A percentile compares a stretch with the other conserved stretches of the same genome.
Conservation (phyloP, 2,329 filamentous ascomycete genomes). For the Fusarium sp. region DNA sequence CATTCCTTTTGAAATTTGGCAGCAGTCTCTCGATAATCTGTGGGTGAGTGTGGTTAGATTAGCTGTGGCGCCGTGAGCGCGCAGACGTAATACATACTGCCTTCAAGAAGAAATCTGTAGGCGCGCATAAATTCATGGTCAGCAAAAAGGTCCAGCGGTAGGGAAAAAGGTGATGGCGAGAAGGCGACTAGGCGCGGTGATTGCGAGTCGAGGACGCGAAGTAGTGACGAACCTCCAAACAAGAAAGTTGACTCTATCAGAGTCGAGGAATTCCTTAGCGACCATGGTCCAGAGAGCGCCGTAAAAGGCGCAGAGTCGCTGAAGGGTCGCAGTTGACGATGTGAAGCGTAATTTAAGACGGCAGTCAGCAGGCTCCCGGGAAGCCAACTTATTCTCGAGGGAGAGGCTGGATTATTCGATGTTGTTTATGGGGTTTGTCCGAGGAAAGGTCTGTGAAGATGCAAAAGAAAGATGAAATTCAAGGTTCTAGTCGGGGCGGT, state of each 20-base stretch:
- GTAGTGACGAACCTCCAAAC: conserved; percentile 71
- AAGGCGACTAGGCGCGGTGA: conserved; percentile 13
- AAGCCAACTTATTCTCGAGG: conserved; percentile 29
- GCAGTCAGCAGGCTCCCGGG: conserved; percentile 25
- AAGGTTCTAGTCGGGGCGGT: conserved; percentile 43
- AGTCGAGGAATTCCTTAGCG: conserved; percentile 70
- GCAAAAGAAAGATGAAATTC: conserved; percentile 49
- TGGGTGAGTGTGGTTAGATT: conserved; percentile 40
- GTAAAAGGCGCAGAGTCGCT: conserved; percentile 47
- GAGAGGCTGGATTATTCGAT: conserved; percentile 21
- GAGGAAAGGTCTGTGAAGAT: conserved; percentile 47
- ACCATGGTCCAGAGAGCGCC: conserved; percentile 56
- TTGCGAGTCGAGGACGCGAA: conserved; percentile 39
- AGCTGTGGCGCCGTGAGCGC: conserved; percentile 24
- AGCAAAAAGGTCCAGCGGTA: conserved; percentile 28
- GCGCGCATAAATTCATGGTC: conserved; percentile 32
- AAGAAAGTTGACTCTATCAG: conserved; percentile 75
- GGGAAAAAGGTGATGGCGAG: conserved; percentile 10
- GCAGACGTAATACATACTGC: conserved; percentile 61
- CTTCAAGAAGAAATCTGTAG: conserved; percentile 68
- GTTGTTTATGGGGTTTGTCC: conserved; percentile 28
- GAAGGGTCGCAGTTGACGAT: conserved; percentile 29
- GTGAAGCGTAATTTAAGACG: conserved; percentile 15
- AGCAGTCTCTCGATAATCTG: conserved; percentile 75
- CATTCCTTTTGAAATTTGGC: conserved; percentile 76